Evolutionary conservation across 768 basidiomycete species (phyloP).

Genomic region (Suillus lakei): DNA sequence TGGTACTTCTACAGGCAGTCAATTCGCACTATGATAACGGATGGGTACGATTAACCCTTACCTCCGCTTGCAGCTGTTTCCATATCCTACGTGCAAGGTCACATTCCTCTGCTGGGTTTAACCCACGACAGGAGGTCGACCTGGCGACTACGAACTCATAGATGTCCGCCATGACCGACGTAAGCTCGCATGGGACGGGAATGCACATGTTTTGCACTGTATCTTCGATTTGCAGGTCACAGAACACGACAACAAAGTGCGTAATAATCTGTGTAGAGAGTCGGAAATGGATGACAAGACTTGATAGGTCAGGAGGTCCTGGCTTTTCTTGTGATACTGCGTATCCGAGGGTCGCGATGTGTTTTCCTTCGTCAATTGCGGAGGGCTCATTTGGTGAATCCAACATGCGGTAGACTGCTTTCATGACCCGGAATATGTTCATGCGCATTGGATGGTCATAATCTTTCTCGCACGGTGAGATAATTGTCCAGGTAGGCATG

Average conservation of each 20-base stretch:
- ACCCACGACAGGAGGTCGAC: not conserved
- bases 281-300: not conserved
- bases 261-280: not conserved
- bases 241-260: not conserved
- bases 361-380: not conserved
- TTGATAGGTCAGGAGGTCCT: not conserved
- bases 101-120: not conserved
- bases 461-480: not conserved
- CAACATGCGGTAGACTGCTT: not conserved
- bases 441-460: conserved; percentile 4
- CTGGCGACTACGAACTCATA: not conserved
- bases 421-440: not conserved
- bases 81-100: not conserved
- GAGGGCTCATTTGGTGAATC: not conserved
- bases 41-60: not conserved
- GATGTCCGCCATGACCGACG: not conserved
- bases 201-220: not conserved
- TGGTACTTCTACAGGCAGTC: not conserved
- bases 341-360: not conserved
- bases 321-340: not conserved
- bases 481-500: conserved; percentile 2
- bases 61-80: not conserved
- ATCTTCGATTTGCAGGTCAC: not conserved
- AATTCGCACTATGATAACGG: not conserved
- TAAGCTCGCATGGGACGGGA: not conserved